Evolutionary conservation across 176 grass and related monocot genomes (phyloP).

Genomic region (Stipa capillata): DNA sequence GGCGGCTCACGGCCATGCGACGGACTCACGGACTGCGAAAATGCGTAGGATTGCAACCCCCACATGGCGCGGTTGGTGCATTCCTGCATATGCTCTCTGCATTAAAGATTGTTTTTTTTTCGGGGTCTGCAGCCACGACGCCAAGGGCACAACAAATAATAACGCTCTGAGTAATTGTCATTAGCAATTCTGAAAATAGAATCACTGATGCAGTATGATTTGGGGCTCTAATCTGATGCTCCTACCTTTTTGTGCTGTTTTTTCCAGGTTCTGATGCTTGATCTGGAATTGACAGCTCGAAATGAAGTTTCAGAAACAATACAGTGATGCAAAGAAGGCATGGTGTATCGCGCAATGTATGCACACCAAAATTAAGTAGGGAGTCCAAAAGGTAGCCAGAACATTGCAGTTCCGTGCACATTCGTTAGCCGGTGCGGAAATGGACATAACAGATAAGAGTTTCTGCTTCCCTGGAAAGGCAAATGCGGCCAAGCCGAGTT

Average conservation of each 20-base stretch:
- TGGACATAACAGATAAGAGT: not conserved
- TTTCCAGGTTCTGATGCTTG: too few relatives aligned
- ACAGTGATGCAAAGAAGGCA: too few relatives aligned
- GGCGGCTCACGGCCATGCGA: not conserved
- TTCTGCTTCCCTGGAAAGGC: conserved; percentile 5
- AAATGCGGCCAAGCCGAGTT: not conserved
- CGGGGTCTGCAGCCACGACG: too few relatives aligned
- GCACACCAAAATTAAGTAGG: too few relatives aligned
- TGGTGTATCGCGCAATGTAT: not conserved
- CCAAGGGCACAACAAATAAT: not conserved
- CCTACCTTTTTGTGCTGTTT: too few relatives aligned
- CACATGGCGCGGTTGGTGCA: conserved; percentile 39
- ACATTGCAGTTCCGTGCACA: not conserved
- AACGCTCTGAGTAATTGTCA: not conserved
- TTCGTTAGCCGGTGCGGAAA: not conserved
- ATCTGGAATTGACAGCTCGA: too few relatives aligned
- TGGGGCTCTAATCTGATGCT: too few relatives aligned
- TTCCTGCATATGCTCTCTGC: not conserved
- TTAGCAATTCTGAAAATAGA: not conserved
- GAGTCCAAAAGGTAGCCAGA: not conserved
- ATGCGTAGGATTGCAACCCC: conserved; percentile 6
- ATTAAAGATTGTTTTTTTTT: not conserved
- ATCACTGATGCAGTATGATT: too few relatives aligned
- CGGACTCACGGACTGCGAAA: too few relatives aligned
- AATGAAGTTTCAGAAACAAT: too few relatives aligned